Base-by-base conservation (phyloP, 2,329 filamentous ascomycete species). In the Tolypocladium album region DNA sequence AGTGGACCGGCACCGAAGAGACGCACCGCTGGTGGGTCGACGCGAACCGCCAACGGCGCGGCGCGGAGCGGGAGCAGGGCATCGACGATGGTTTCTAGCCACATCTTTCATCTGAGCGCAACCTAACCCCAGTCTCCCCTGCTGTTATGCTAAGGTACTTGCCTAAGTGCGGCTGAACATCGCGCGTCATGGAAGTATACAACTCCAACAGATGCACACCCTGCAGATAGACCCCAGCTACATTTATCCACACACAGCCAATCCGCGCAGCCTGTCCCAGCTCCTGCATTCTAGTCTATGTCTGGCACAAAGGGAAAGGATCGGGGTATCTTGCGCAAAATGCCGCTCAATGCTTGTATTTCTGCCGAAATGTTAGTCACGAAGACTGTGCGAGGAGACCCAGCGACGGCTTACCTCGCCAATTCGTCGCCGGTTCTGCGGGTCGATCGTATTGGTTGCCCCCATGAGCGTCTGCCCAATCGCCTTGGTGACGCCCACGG, bases 401-500 rank as follows among this genome's bases (percentile, higher is more conserved):
- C 15, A n/a, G 4, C 24, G n/a, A 47, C 22, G 2, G 87, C 91
- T 84, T 77, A 96, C 93, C 80, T 97, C 92, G 68, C 96, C 90
- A 69, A 92, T 86, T 70, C 89, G 86, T 68, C 90, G 82, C 70
- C 88, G 78, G 70, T 96, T 92, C 63, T 86, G 81, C 58, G 89
- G 88, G 76, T 99, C 94, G 66, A 99, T 79, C 55, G 89, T 86
- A 72, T 99, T 99, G 0, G 91, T 95, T 17, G 92, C 93, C 6
- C 95, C 94, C 76, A 97, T 81, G 61, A 99, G 77, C 43, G 93
- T 91, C 77, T 95, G 90, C 11, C 92, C 90, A 57, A 96, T 86
- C 0, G 88, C 93, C 73, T 93, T 93, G 42, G 88, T 91, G 9
- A 92, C 90, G 0, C 93, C 95, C 67, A 97, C 91, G 4, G 92